Evolutionary conservation across 805 yeast species (phyloP).

Genomic region (Kluyveromyces nonfermentans): DNA sequence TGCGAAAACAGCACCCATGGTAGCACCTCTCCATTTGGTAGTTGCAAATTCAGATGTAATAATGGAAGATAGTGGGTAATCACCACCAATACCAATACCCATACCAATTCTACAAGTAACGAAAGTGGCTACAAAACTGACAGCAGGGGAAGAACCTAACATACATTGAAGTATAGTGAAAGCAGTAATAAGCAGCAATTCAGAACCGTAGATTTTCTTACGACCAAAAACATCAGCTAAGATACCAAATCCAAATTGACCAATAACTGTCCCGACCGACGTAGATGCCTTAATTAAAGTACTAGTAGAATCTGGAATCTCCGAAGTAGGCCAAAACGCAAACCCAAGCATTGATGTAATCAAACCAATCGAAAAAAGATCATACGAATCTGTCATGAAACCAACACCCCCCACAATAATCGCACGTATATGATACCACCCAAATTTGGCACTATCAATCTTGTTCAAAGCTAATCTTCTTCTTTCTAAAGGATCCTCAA

Average conservation of each 20-base stretch:
- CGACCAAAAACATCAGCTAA: conserved; percentile 78
- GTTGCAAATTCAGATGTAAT: conserved; percentile 89
- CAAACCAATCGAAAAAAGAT: conserved; percentile 82
- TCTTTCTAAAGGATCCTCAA: conserved; percentile 79
- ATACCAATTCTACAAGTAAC: conserved; percentile 71
- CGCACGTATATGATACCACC: conserved; percentile 78
- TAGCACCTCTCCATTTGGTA: conserved; percentile 96
- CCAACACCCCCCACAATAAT: conserved; percentile 88
- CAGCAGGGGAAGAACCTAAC: conserved; percentile 61
- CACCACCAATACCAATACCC: conserved; percentile 98
- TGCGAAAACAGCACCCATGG: conserved; percentile 92
- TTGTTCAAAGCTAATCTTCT: conserved; percentile 78
- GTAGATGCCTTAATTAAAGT: conserved; percentile 82
- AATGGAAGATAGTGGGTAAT: conserved; percentile 88
- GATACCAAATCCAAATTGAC: conserved; percentile 79
- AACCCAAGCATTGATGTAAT: conserved; percentile 71
- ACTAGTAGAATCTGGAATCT: conserved; percentile 58
- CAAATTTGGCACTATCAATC: conserved; percentile 69
- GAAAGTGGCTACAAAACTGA: conserved; percentile 65
- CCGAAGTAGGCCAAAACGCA: conserved; percentile 54
- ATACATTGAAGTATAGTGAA: conserved; percentile 74
- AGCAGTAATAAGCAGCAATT: conserved; percentile 72
- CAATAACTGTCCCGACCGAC: conserved; percentile 89
- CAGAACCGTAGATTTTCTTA: conserved; percentile 79
- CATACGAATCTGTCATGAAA: conserved; percentile 87